A percentile compares a stretch with the other conserved stretches of the same genome.
Evolutionary conservation across 805 yeast species (phyloP).

Genomic region (Naumovozyma baii): DNA sequence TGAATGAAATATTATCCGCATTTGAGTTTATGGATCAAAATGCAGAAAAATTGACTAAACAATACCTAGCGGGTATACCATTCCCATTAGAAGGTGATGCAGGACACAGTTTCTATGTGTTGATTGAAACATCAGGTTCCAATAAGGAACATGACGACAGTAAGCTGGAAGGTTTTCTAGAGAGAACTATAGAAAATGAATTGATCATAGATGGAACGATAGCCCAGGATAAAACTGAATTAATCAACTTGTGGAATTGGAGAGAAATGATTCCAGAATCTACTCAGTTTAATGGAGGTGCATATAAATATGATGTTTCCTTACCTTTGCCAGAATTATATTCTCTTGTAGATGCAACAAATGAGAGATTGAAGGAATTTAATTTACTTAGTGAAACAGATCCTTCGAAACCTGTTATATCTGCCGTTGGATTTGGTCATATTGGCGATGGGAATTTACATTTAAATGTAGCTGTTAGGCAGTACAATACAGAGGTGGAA

Average conservation of each 20-base stretch:
- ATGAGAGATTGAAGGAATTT: constrained; percentile 45
- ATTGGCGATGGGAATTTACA: constrained; percentile 96
- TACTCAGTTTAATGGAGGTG: constrained; percentile 78
- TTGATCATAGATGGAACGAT: constrained; percentile 86
- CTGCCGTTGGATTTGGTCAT: constrained; percentile 95
- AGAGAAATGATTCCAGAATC: constrained; percentile 92
- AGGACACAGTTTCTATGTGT: constrained; percentile 54
- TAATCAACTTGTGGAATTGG: constrained; percentile 84
- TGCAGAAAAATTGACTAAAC: constrained; percentile 54
- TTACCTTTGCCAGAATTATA: constrained; percentile 76
- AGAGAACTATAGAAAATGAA: constrained; percentile 73
- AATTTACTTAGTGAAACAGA: constrained; percentile 44
- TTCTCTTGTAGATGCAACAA: constrained; percentile 71
- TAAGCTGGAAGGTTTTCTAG: constrained; percentile 78
- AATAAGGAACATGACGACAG: constrained; percentile 87
- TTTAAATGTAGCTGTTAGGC: constrained; percentile 82
- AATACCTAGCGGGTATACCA: constrained; percentile 42
- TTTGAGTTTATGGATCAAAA: constrained; percentile 86
- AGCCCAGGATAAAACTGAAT: constrained; percentile 89
- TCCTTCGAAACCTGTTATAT: constrained; percentile 58
- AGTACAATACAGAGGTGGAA: constrained; percentile 73
- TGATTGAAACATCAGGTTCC: constrained; percentile 95
- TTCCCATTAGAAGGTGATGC: constrained; percentile 59
- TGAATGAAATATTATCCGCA: constrained; percentile 81
- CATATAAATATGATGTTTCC: constrained; percentile 93